A percentile compares a stretch with the other conserved stretches of the same genome.
Evolutionary conservation across 2,329 filamentous ascomycete genomes (phyloP).

Genomic region (Botrytis sinoallii): DNA sequence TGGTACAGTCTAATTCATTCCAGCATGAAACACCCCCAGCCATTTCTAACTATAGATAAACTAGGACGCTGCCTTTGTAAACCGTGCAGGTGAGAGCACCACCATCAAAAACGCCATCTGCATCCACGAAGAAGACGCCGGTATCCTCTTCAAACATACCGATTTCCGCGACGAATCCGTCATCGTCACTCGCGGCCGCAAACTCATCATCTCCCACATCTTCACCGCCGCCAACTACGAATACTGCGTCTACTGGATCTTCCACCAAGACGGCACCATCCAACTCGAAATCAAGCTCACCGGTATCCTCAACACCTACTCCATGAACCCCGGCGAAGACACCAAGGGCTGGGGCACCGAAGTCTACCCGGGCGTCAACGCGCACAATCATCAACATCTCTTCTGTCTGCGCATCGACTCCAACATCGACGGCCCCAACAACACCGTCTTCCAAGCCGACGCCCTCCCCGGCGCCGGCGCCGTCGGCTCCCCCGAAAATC

Average conservation of each 20-base stretch:
- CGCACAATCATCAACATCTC: slow-evolving; percentile 93
- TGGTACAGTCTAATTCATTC: slow-evolving; percentile 44
- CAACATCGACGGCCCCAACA: slow-evolving; percentile 80
- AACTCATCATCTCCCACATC: slow-evolving; percentile 84
- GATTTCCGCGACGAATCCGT: slow-evolving; percentile 89
- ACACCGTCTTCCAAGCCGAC: slow-evolving; percentile 83
- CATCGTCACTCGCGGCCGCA: slow-evolving; percentile 81
- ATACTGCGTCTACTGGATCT: slow-evolving; percentile 84
- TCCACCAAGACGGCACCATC: slow-evolving; percentile 88
- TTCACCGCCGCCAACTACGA: slow-evolving; percentile 97
- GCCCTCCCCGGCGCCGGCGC: slow-evolving; percentile 67
- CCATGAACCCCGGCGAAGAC: slow-evolving; percentile 76
- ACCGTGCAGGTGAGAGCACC: slow-evolving; percentile 68
- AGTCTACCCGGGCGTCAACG: slow-evolving; percentile 86
- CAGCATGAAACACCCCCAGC: background rate
- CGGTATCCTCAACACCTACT: slow-evolving; percentile 88
- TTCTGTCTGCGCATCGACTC: slow-evolving; percentile 88
- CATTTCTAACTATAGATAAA: background rate
- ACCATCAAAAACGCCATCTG: slow-evolving; percentile 93
- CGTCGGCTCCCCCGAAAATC: slow-evolving; percentile 78
- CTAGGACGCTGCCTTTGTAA: slow-evolving; percentile 71
- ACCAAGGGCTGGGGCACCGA: slow-evolving; percentile 86
- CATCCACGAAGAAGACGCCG: slow-evolving; percentile 90
- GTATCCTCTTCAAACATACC: slow-evolving; percentile 90
- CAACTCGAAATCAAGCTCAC: slow-evolving; percentile 91